A percentile compares a stretch with the other conserved stretches of the same genome.
These are phyloP conservation scores for Fusarium oligoseptatum DNA, from an alignment of 2,329 filamentous ascomycete species.

Conservation along the genomic window DNA sequence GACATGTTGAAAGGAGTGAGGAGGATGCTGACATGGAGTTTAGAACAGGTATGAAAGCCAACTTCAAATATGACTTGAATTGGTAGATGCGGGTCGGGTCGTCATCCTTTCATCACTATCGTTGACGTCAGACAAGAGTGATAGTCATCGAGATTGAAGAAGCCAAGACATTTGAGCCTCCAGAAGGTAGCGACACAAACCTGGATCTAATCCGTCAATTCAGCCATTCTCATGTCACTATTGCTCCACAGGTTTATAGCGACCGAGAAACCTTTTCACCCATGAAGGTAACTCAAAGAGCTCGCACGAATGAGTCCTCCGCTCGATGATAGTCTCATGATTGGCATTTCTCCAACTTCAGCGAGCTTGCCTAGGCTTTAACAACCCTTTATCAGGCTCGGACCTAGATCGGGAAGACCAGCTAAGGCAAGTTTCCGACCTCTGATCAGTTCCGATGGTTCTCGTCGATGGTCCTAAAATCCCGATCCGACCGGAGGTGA, in stretches of 20 bases:
- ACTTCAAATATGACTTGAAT: constrained; percentile 7
- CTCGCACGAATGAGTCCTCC: neutral
- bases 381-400: neutral
- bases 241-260: neutral
- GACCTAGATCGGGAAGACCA: no score
- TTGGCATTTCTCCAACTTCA: neutral
- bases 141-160: constrained; percentile 13
- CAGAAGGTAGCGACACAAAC: neutral
- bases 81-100: neutral
- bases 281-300: neutral
- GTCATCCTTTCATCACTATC: constrained; percentile 44
- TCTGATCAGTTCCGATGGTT: no score
- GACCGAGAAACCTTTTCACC: neutral
- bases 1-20: constrained; percentile 23
- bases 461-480: no score
- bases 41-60: no score
- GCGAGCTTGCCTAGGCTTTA: no score
- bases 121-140: constrained; percentile 37
- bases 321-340: neutral
- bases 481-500: constrained; percentile 24
- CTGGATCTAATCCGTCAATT: neutral
- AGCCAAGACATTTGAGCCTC: neutral
- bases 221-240: neutral
- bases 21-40: neutral
- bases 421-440: no score